These are phyloP conservation scores for Spathaspora boniae DNA, from an alignment of 805 yeast genomes.

Conservation along the genomic window DNA sequence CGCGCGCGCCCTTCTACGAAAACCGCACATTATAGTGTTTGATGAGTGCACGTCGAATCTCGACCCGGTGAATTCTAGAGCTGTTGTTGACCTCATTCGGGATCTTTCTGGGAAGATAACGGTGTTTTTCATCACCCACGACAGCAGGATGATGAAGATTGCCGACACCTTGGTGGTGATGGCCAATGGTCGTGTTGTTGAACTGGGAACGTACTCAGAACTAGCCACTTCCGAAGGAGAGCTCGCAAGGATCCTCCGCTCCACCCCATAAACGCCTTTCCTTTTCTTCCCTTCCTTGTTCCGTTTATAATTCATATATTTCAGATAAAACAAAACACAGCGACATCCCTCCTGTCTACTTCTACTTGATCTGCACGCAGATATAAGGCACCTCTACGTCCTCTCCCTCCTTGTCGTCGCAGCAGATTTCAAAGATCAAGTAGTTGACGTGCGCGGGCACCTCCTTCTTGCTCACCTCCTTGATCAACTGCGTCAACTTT, in stretches of 20 bases:
- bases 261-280: constrained; percentile 2
- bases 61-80: constrained; percentile 58
- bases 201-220: constrained; percentile 37
- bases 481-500: constrained; percentile 72
- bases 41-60: constrained; percentile 92
- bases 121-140: constrained; percentile 70
- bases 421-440: constrained; percentile 83
- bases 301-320: not conserved
- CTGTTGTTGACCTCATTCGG: constrained; percentile 49
- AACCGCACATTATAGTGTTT: constrained; percentile 62
- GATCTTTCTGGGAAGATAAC: constrained; percentile 33
- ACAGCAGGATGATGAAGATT: constrained; percentile 57
- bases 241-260: constrained; percentile 4
- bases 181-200: constrained; percentile 46
- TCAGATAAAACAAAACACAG: not conserved
- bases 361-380: constrained; percentile 41
- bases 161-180: constrained; percentile 52
- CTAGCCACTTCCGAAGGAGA: constrained; percentile 4
- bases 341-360: not conserved
- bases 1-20: constrained; percentile 72
- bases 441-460: constrained; percentile 70
- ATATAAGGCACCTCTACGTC: constrained; percentile 94
- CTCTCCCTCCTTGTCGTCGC: constrained; percentile 89
- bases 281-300: not conserved
- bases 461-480: constrained; percentile 81